Evolutionary conservation across 306 rosid genomes (phyloP), one percentile per base, ranked within the genome.

Genomic region (Inga leiocalycina): DNA sequence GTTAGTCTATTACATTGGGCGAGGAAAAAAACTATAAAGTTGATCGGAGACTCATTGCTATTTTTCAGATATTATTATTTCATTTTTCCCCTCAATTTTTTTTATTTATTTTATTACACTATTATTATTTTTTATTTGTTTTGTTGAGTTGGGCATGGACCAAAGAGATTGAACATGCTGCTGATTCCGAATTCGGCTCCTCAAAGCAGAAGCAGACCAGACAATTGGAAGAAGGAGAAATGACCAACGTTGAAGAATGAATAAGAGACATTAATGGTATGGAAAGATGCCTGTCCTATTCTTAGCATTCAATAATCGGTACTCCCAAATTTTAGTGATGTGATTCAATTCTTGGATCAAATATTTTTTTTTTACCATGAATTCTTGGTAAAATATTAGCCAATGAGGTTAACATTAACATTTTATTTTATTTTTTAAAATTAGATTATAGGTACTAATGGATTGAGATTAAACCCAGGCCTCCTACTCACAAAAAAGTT

Each of bases 151-250:
- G 68, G 56, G 85, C 86, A 83, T 84, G 81, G 82, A 90, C 80
- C 88, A 62, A 86, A 73, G 80, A 89, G 84, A 85, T 88, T 82
- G 86, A 88, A 82, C 88, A 80, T 85, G 82, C 79, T 76, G 69
- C 79, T 73, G 88, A 78, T 85, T 83, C 98, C 98, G 93, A 80
- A 75, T 88, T 91, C 88, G 88, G 89, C 91, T 92, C 98, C 98
- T 91, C 84, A 83, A 92, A 89, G 86, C 74, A 82, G 88, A 92
- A 83, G 69, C 78, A 85, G 59, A 82, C 94, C 91, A 77, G 74
- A 93, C 92, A 92, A 79, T 74, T 93, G 91, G 92, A 88, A 82
- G 90, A 89, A 80, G 78, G 88, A 77, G 86, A 85, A 41, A 19
- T 70, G 74, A 70, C 32, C 34, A 41, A 41, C 32, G 37, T 71